Base-by-base conservation (phyloP, 2,329 filamentous ascomycete species). In the Monilinia vaccinii-corymbosi region DNA sequence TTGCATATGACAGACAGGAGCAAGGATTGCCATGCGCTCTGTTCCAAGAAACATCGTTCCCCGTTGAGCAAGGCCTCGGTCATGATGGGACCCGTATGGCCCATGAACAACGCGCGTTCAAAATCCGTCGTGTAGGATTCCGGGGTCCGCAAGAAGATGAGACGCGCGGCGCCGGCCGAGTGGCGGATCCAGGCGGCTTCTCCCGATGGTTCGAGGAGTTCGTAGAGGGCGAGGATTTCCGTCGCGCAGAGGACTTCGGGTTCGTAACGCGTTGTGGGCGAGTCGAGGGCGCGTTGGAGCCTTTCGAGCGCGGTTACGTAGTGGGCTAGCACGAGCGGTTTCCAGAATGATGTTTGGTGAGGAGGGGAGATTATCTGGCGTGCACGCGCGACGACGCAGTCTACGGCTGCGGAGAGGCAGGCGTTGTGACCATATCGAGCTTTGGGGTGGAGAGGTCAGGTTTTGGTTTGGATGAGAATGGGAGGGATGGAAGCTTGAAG, bases 41-140 rank as follows among this genome's bases (percentile, higher is more conserved):
- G 57, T 58, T 67, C 64, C 2, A 69, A 62, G 34, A 66, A 70
- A 46, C 68, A 70, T 4, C 51, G 62, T 28, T 65, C 58, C 23
- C 60, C 62, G 18, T 67, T 68, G 1, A 68, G 42, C 6, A 69
- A 55, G 16, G 57, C 62, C 56, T 70, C 67, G 4, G 66, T 68
- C 63, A 67, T 65, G n/a, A 72, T 70, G 23, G 72, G 66, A 1
- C 72, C 72, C 16, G 69, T 68, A 51, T 74, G 71, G 11, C 67
- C 69, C 16, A 72, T 66, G 31, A 75, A 73, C 5, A 75, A 64
- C 1, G 72, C 65, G 59, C 71, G 73, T 51, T 75, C 73, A 57
- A 72, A 74, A 8, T 73, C 71, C 1, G 71, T 70, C 2, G 63
- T 64, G 53, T 73, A 74, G 9, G 63, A 64, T 9, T 62, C 47